Conservation (phyloP, 345 rosid species). For the Erysimum cheiranthoides region DNA sequence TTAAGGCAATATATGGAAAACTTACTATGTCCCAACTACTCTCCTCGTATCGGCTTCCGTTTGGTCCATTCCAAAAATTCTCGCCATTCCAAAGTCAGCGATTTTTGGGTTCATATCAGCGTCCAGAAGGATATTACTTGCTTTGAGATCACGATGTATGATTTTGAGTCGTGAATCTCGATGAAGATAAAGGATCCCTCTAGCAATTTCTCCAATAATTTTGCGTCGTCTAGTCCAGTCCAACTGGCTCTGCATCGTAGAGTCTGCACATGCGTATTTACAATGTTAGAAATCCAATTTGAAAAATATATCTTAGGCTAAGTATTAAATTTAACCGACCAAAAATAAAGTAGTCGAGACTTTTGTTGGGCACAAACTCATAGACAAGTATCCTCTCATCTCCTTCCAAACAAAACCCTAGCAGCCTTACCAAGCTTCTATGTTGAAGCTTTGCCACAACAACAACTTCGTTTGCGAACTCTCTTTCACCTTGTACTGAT, state of each 20-base stretch:
- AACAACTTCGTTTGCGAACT: background rate
- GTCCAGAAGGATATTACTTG: background rate
- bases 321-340: background rate
- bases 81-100: background rate
- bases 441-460: slow-evolving; percentile 5
- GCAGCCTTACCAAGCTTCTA: background rate
- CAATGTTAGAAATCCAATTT: background rate
- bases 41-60: background rate
- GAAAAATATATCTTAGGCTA: background rate
- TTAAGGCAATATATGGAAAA: background rate
- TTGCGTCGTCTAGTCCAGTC: background rate
- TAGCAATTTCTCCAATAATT: slow-evolving; percentile 2
- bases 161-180: slow-evolving; percentile 1
- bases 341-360: background rate
- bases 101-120: background rate
- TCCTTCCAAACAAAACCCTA: background rate
- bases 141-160: slow-evolving; percentile 6
- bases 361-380: slow-evolving; percentile 2
- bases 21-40: background rate
- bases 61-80: background rate
- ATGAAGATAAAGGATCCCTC: slow-evolving; percentile 7
- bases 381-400: slow-evolving; percentile 3
- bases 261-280: background rate
- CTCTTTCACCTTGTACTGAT: background rate
- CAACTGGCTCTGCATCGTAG: background rate